Percentiles rank a stretch among this genome's conserved stretches.
Conservation (phyloP, 345 rosid genomes). For the Hevea brasiliensis region DNA sequence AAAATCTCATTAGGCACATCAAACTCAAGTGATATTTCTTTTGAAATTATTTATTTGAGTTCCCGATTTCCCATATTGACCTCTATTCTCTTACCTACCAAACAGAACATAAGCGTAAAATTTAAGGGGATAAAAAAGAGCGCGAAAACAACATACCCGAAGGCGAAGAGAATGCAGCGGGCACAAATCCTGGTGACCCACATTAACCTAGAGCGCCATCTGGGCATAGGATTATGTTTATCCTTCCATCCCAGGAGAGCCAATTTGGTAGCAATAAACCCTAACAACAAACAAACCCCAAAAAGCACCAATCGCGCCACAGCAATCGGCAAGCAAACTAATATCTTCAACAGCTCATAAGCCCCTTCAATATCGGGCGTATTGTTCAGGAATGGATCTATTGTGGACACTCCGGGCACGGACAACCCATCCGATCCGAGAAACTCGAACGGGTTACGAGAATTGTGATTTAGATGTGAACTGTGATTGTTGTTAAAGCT, state of each 20-base stretch:
- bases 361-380: slow-evolving; percentile 55
- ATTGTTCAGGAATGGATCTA: slow-evolving; percentile 73
- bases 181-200: slow-evolving; percentile 80
- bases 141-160: slow-evolving; percentile 54
- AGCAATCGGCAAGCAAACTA: slow-evolving; percentile 71
- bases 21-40: no score
- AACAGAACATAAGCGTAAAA: background rate
- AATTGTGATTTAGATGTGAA: background rate
- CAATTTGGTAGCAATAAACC: slow-evolving; percentile 68
- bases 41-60: background rate
- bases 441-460: slow-evolving; percentile 57
- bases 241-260: slow-evolving; percentile 88
- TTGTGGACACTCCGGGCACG: slow-evolving; percentile 46
- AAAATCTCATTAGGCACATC: background rate
- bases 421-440: slow-evolving; percentile 53
- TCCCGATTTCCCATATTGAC: background rate
- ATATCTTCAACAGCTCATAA: slow-evolving; percentile 72
- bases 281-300: slow-evolving; percentile 56
- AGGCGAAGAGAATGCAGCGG: slow-evolving; percentile 81
- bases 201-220: slow-evolving; percentile 82
- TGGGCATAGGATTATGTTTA: slow-evolving; percentile 80
- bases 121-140: background rate
- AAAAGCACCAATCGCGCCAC: slow-evolving; percentile 59
- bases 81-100: background rate
- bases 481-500: slow-evolving; percentile 3